These are phyloP conservation scores for Endocalyx cinctus DNA, from an alignment of 2,329 filamentous ascomycete genomes.

Conservation along the genomic window DNA sequence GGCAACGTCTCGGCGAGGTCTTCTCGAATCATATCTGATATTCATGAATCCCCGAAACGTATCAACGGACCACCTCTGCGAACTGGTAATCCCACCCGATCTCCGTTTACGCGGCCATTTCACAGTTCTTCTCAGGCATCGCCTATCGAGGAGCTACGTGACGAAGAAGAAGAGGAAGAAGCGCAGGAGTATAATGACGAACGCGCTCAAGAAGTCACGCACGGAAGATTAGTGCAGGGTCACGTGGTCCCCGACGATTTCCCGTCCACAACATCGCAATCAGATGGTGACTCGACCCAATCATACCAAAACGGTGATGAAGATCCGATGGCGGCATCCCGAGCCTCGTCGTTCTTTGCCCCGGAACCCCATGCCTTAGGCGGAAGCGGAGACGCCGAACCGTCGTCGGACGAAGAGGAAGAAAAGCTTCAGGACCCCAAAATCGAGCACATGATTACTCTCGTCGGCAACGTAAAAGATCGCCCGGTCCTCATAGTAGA, in stretches of 20 bases:
- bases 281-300: constrained; percentile 55
- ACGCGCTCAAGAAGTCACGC: constrained; percentile 83
- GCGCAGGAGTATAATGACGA: constrained; percentile 65
- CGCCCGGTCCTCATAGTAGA: constrained; percentile 91
- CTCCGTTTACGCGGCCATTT: constrained; percentile 24
- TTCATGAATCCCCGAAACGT: constrained; percentile 39
- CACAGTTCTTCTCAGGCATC: constrained; percentile 30
- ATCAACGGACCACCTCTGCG: constrained; percentile 26
- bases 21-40: constrained; percentile 31
- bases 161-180: constrained; percentile 35
- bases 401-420: constrained; percentile 86
- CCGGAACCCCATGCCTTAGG: constrained; percentile 69
- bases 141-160: constrained; percentile 29
- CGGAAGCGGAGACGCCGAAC: constrained; percentile 78
- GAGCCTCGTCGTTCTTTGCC: constrained; percentile 76
- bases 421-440: constrained; percentile 76
- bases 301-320: constrained; percentile 48
- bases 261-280: constrained; percentile 65
- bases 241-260: constrained; percentile 95
- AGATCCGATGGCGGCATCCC: constrained; percentile 76
- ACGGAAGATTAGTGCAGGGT: constrained; percentile 84
- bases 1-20: constrained; percentile 20
- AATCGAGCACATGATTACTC: constrained; percentile 89
- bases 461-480: constrained; percentile 91
- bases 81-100: constrained; percentile 22